Evolutionary conservation across 495 filamentous ascomycete species (phyloP), one percentile per base, ranked within the genome.

Genomic region (Penicillium fimorum): DNA sequence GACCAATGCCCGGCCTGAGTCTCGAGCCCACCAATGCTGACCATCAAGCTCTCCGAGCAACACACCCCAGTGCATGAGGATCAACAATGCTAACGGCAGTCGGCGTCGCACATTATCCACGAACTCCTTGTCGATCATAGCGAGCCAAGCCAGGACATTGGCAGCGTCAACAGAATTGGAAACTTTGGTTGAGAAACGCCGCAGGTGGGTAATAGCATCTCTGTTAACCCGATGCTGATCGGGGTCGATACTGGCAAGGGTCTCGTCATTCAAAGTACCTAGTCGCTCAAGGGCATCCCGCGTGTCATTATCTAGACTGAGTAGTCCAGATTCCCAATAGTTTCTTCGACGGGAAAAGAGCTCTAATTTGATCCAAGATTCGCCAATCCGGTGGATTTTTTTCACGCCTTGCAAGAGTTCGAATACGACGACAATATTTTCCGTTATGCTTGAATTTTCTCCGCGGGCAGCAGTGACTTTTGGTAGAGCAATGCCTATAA

Each of bases 401-500:
- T 56, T 69, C 24, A 70, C 68, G 0, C 73, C 72, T 44, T 71
- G 70, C 6, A 76, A 57, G 3, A 76, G 61, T 27, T 75, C 69
- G 38, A 73, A 70, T 2, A 72, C 69, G 15, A 67, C 61, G 20
- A 70, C 59, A 9, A 75, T 70, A 45, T 73, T 76, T 48, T 75
- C 72, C 6, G 62, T 71, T 62, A 74, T 74, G 45, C 59, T 66
- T 12, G 62, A 51, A 33, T 27, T 59, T 37, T 70, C 66, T 32
- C 67, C 66, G 3, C 69, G 59, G 1, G 73, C 61, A 12, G 71
- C 67, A 1, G 70, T 67, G 9, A 76, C 61, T 13, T 70, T 68
- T 3, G 80, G 78, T n/a, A 75, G 68, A 8, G 73, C 78, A 47
- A 84, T 74, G 29, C 74, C 67, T 46, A 79, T 73, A 13, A 79